phyloP scores from a whole-genome alignment of 2,329 filamentous ascomycete species.

The Ophiostoma piceae region DNA sequence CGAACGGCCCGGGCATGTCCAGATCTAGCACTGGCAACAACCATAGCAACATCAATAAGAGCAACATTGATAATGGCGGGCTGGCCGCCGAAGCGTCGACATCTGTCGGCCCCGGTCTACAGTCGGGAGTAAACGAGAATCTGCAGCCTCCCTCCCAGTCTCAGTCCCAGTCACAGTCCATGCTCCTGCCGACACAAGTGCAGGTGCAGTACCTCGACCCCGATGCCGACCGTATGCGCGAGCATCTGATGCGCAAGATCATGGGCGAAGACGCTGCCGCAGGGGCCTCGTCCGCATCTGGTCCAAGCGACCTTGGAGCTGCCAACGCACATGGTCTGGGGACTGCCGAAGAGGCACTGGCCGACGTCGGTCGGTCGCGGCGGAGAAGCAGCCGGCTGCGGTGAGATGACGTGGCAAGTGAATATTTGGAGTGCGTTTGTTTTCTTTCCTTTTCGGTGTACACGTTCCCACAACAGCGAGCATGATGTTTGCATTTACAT shows the following conservation, averaged over 20 bases:
- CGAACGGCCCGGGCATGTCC: background rate
- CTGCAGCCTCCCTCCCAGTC: background rate
- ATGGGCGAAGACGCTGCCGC: slow-evolving; percentile 26
- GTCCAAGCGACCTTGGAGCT: background rate
- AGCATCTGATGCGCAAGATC: slow-evolving; percentile 44
- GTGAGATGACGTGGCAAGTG: slow-evolving; percentile 4
- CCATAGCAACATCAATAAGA: background rate
- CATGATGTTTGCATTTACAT: background rate
- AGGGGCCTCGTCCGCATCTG: background rate
- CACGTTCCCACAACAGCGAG: background rate
- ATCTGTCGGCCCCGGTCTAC: background rate
- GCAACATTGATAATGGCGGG: background rate
- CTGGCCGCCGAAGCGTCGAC: background rate
- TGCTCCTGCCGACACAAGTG: slow-evolving; percentile 40
- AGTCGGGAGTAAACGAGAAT: slow-evolving; percentile 34
- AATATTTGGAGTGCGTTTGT: background rate
- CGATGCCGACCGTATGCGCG: slow-evolving; percentile 42
- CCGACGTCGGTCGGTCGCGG: background rate
- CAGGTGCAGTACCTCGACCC: slow-evolving; percentile 52
- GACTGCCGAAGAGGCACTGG: background rate
- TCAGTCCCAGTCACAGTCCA: slow-evolving; percentile 28
- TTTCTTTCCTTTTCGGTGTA: background rate
- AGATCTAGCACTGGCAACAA: background rate
- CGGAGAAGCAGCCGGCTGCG: slow-evolving; percentile 21
- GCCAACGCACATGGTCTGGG: background rate